These are phyloP conservation scores for Capronia epimyces DNA, from an alignment of 2,329 filamentous ascomycete genomes.

Conservation along the genomic window DNA sequence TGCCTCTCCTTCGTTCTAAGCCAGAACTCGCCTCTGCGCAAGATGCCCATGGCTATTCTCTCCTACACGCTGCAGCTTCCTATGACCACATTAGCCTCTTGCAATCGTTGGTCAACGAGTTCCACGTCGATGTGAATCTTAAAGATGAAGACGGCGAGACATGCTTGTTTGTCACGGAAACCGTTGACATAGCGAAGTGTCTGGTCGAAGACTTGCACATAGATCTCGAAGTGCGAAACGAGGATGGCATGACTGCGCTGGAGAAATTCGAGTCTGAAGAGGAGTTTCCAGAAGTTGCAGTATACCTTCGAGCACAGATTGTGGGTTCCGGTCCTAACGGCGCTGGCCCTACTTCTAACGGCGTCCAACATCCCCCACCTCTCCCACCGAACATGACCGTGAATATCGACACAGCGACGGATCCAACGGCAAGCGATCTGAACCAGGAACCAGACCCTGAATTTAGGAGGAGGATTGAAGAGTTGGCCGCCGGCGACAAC, in stretches of 20 bases:
- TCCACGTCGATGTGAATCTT: slow-evolving; percentile 72
- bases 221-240: slow-evolving; percentile 60
- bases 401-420: slow-evolving; percentile 63
- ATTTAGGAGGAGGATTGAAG: slow-evolving; percentile 79
- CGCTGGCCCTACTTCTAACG: slow-evolving; percentile 28
- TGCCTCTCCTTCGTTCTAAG: slow-evolving; percentile 67
- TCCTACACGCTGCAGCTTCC: slow-evolving; percentile 86
- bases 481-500: slow-evolving; percentile 75
- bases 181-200: slow-evolving; percentile 66
- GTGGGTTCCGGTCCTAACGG: slow-evolving; percentile 29
- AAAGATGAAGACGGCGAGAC: slow-evolving; percentile 90
- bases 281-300: slow-evolving; percentile 68
- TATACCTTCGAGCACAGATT: slow-evolving; percentile 55
- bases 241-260: slow-evolving; percentile 70
- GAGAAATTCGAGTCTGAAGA: slow-evolving; percentile 75
- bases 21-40: slow-evolving; percentile 72
- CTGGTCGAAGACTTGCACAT: slow-evolving; percentile 78
- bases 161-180: slow-evolving; percentile 88
- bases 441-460: slow-evolving; percentile 62
- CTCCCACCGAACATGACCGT: slow-evolving; percentile 72
- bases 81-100: slow-evolving; percentile 83
- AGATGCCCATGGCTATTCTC: slow-evolving; percentile 89
- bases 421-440: slow-evolving; percentile 47
- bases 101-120: slow-evolving; percentile 66
- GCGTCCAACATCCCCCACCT: slow-evolving; percentile 50